Evolutionary conservation across 2,329 filamentous ascomycete species (phyloP), one percentile per base, ranked within the genome.

Genomic region (Colletotrichum salicis): DNA sequence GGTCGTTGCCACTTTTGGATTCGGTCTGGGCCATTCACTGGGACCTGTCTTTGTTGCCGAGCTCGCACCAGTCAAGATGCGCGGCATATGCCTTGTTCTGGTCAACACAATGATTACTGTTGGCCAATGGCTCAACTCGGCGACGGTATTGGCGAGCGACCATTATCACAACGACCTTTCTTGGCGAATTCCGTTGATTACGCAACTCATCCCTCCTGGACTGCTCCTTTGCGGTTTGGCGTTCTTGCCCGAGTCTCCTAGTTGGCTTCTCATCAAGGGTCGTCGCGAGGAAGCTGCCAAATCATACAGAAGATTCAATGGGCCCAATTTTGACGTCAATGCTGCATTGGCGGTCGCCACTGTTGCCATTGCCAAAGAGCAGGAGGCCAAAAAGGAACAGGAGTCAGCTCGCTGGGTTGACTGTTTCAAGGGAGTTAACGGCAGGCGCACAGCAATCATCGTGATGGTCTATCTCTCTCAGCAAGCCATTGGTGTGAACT

Each of bases 41-140:
- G 78, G 76, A 1, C 79, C 79, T 1, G 79, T 80, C 12, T 79
- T 77, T 41, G 78, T 80, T 13, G 78, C 79, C 6, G 79, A 80
- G 74, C 63, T 80, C 24, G 78, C 79, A 0, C 79, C 79, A 1
- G 75, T 76, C 27, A 77, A 78, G 71, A 74, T 80, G 55, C 76
- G 79, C 4, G 79, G 79, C 13, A 62, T 79, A 12, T 79, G 77
- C 41, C 66, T 80, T 11, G 73, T 76, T 12, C 66, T 80, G 2
- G 70, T 80, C 31, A 80, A 80, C 60, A 80, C 78, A 11, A 80
- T 80, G 76, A 80, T 80, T 22, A 78, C 79, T 1, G 67, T 79
- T 19, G 79, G 79, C 3, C 77, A 79, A 45, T 73, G 71, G 72
- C 59, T 31, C 37, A 75, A 56, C 64, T 71, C 66, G 31, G 64